phyloP scores from a whole-genome alignment of 345 rosid species.

The Eucalyptus fibrosa region DNA sequence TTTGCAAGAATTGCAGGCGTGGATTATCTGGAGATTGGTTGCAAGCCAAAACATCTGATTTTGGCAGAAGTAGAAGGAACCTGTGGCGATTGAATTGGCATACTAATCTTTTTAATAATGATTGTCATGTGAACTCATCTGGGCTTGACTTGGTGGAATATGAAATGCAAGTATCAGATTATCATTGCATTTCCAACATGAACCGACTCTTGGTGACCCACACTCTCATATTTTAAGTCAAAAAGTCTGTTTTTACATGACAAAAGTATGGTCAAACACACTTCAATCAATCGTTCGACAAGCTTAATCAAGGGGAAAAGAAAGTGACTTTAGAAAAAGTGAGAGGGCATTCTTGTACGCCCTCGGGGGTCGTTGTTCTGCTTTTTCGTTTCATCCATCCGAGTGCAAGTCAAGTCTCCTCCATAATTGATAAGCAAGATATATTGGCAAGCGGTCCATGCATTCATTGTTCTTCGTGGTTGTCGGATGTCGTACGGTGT shows the following conservation, averaged over 20 bases:
- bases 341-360: background rate
- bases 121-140: background rate
- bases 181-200: background rate
- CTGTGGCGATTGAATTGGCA: background rate
- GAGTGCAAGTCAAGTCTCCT: too few relatives aligned
- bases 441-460: too few relatives aligned
- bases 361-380: background rate
- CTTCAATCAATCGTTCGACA: background rate
- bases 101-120: background rate
- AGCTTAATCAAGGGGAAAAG: background rate
- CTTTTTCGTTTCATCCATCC: too few relatives aligned
- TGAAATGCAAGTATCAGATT: background rate
- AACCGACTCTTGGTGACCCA: background rate
- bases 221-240: background rate
- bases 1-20: background rate
- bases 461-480: too few relatives aligned
- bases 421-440: too few relatives aligned
- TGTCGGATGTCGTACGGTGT: too few relatives aligned
- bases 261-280: background rate
- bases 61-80: background rate
- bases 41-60: background rate
- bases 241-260: background rate
- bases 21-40: background rate
- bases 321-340: background rate
- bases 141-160: background rate